Base-by-base conservation (phyloP, 441 rosid species). In the Caryocar brasiliense region DNA sequence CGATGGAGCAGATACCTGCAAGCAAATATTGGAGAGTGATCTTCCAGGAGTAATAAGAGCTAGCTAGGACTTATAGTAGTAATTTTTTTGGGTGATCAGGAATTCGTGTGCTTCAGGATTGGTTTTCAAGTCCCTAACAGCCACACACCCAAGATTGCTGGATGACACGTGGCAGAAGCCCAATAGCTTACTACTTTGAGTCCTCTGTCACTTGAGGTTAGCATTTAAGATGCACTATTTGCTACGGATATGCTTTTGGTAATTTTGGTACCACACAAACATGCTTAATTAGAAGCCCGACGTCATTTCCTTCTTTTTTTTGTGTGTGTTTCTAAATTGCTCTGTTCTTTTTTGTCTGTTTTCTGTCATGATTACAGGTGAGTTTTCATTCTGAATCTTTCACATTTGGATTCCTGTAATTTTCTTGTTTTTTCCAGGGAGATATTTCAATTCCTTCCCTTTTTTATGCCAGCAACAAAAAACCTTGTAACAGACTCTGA, bases 121-220 rank as follows among this genome's bases (percentile, higher is more conserved):
- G 43, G 61, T 14, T 45, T 41, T 7, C 18, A 24, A 55, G 48
- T 45, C 46, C 62, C 21, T 54, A 35, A 45, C 62, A 59, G 54
- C 83, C 89, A 74, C 89, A 72, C 68, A 74, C 37, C 36, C 24
- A 73, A 54, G 89, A 76, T 82, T 66, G 42, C 51, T 40, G 7
- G 28, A 0, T 40, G 54, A 50, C 78, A 81, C 78, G 76, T 74
- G 83, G 83, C 67, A 35, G 12, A 1, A 27, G 14, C 7, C 0
- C 14, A 47, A 41, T 25, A 14, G 56, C 28, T 42, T 33, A 0
- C 23, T 22, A 25, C 8, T 26, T n/a, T n/a, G 25, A 25, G 36
- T 15, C 49, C 56, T 35, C 17, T 1, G 32, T 15, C 18, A n/a
- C 21, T n/a, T 55, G 72, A 57, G 76, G 69, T 47, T 14, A 40